Evolutionary conservation across 1,139 yeast species (phyloP).

Genomic region (Blastobotrys capitulatus): DNA sequence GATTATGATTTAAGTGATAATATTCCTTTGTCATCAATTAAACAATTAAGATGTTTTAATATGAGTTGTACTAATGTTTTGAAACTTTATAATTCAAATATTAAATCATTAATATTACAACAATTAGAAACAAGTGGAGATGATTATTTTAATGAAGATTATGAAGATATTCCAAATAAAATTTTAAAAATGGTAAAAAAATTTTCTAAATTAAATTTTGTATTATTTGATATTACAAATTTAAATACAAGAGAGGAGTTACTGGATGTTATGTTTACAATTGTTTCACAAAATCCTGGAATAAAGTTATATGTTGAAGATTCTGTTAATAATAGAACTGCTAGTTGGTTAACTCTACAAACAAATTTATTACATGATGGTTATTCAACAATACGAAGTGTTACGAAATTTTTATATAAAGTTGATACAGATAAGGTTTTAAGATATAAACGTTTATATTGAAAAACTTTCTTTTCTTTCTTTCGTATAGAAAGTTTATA

Average conservation of each 20-base stretch:
- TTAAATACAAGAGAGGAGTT: not conserved
- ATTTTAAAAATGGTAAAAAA: not conserved
- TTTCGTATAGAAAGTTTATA: too few relatives aligned
- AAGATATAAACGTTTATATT: not conserved
- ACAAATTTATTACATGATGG: not conserved
- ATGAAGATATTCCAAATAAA: not conserved
- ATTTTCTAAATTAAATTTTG: not conserved
- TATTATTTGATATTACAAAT: constrained; percentile 1
- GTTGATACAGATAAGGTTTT: not conserved
- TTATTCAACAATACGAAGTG: not conserved
- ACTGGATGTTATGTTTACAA: not conserved
- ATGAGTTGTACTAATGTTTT: not conserved
- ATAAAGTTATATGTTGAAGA: constrained; percentile 1
- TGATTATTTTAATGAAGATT: not conserved
- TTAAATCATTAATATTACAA: not conserved
- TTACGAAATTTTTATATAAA: not conserved
- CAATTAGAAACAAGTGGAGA: not conserved
- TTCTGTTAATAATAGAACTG: not conserved
- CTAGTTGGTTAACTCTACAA: constrained; percentile 1
- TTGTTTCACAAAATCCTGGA: not conserved
- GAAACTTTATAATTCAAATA: not conserved
- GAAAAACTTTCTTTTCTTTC: too few relatives aligned
- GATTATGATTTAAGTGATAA: not conserved
- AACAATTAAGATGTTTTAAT: not conserved
- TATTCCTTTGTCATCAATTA: not conserved